Evolutionary conservation across 495 filamentous ascomycete species (phyloP), one percentile per base, ranked within the genome.

Genomic region (Xylaria curta): DNA sequence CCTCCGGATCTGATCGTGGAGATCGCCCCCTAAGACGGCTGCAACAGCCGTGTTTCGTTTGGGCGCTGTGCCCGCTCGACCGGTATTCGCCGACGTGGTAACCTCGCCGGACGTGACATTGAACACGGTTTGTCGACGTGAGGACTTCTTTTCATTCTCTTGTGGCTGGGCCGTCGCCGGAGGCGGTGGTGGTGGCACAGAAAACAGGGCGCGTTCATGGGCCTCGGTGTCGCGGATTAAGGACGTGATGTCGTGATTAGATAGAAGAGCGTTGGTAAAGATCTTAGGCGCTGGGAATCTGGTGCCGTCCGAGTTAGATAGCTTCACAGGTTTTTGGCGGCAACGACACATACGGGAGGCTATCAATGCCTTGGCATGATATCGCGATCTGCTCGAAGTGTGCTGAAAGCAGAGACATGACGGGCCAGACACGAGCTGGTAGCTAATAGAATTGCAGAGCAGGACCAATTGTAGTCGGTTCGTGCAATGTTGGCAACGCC

Each of bases 171-270:
- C 72, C 5, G 82, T 75, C 1, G 82, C 71, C 9, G 80, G 75
- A 0, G 88, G 84, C 2, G 87, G 85, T 0, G 93, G 85, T 0
- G 93, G 89, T 7, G 94, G 93, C 10, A 97, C 90, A 46, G 95
- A 94, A 83, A 99, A 99, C 4, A 99, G 88, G 17, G 95, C 97
- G 74, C 95, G 92, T 82, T 99, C 96, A 83, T 99, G 96, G 21
- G 90, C 84, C 82, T 99, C 96, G 40, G 95, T 98, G 81, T 99
- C 96, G 68, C 96, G 92, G 75, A 99, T 98, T 17, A 99, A 80
- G 13, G 94, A 87, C 12, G 97, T 98, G 75, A 99, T 98, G 79
- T 99, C 96, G 76, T 93, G 92, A 69, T 89, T 88, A 68, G 91
- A 90, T 62, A 98, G 89, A 53, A 98, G 87, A 44, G 96, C 93